Evolutionary conservation across 257 asterid genomes (phyloP), one percentile per base, ranked within the genome.

Genomic region (Nicotiana sylvestris): DNA sequence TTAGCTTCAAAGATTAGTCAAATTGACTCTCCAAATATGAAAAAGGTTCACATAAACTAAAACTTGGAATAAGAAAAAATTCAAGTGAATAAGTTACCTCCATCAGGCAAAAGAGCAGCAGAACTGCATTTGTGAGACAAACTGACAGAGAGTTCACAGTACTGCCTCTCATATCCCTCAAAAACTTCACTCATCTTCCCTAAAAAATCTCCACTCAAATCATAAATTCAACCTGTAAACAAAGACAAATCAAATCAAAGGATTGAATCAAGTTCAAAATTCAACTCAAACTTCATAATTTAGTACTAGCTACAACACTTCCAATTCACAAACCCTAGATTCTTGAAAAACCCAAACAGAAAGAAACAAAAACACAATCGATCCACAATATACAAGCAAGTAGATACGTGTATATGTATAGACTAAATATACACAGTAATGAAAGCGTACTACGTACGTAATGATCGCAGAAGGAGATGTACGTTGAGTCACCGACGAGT

Each of bases 151-250:
- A 95, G 94, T 87, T 95, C 99, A 81, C 99, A 95, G 88, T 95
- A 93, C 85, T 95, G 98, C 86, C 97, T 90, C 87, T 95, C 98
- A 67, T 95, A 95, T 81, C 97, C 97, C 87, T 91, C 98, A 81
- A 90, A 95, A 21, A 92, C 98, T 85, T 88, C 93, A 85, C 99
- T 93, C 98, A 95, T 93, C 85, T 86, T 89, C 55, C 84, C 87
- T 69, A 67, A 81, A n/a, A 37, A 76, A 70, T 60, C 84, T 60
- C 87, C 84, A 78, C 29, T 53, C 70, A 83, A 82, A 80, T 76
- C 88, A 74, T 11, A 74, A 84, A 81, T 81, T 69, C 53, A 57
- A 82, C 78, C 70, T 66, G 74, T 82, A 18, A 55, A 69, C 21
- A 74, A 18, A 33, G 66, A 80, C 32, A 78, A 30, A 27, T 6